Evolutionary conservation across 2,329 filamentous ascomycete species (phyloP).

Genomic region (Cadophora malorum): DNA sequence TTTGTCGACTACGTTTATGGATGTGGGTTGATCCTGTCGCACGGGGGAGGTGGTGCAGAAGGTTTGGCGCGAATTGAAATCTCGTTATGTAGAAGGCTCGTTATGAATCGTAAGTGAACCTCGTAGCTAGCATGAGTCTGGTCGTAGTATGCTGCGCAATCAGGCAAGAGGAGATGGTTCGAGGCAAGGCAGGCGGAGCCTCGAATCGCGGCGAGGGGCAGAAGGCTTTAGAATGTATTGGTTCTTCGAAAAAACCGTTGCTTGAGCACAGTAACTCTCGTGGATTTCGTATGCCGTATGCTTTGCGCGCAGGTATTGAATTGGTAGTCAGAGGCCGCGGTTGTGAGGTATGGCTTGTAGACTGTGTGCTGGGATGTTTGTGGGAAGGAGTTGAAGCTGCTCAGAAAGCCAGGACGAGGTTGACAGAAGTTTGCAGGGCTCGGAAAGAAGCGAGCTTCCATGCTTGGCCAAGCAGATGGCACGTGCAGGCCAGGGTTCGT

Average conservation of each 20-base stretch:
- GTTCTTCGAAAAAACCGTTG: constrained; percentile 11
- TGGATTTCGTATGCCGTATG: constrained; percentile 24
- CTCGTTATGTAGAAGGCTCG: not conserved
- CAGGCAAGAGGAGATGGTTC: not conserved
- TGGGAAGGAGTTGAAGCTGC: constrained; percentile 27
- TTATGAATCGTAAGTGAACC: constrained; percentile 22
- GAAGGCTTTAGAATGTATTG: constrained; percentile 25
- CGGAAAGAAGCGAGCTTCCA: constrained; percentile 15
- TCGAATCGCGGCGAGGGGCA: constrained; percentile 33
- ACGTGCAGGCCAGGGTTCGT: not conserved
- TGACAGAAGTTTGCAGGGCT: constrained; percentile 15
- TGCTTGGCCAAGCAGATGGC: constrained; percentile 3
- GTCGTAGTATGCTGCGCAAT: constrained; percentile 17
- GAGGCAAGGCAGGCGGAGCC: constrained; percentile 25
- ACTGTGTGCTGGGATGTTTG: constrained; percentile 27
- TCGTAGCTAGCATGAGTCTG: constrained; percentile 30
- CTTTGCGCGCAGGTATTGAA: constrained; percentile 31
- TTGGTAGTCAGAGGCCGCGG: constrained; percentile 23
- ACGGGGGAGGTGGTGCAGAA: constrained; percentile 6
- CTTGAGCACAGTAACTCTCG: constrained; percentile 5
- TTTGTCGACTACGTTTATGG: not conserved
- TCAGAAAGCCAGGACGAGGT: constrained; percentile 25
- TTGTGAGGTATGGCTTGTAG: constrained; percentile 11
- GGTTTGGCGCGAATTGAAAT: constrained; percentile 2
- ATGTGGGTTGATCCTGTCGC: constrained; percentile 8